Evolutionary conservation across 306 rosid genomes (phyloP), one percentile per base, ranked within the genome.

Genomic region (Cotoneaster glaucophyllus): DNA sequence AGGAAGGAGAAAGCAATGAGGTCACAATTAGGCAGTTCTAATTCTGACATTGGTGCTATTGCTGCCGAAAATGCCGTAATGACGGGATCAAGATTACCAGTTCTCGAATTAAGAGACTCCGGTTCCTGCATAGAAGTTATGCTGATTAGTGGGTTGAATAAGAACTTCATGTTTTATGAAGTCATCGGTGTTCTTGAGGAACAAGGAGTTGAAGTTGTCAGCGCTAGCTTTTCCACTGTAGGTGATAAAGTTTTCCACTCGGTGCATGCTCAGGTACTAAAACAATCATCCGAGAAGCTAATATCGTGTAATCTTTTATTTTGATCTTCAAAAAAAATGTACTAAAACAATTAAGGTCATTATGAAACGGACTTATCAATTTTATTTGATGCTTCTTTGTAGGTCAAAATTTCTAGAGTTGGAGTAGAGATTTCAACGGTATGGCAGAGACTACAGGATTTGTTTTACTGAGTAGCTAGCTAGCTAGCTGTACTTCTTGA

Each of bases 121-220:
- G 92, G 85, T 41, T 84, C 90, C 1, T 6, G 39, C 77, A 87
- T 90, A 8, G 86, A 90, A 76, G 87, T 92, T 69, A 56, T 78
- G 81, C 22, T 92, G 68, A 84, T 92, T 21, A 82, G 85, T 79
- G 86, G 89, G 4, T 8, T 84, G 70, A 74, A 80, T 39, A 86
- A 81, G 82, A 86, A 72, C 74, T 83, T 90, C 84, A 84, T 83
- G 93, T 45, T 90, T 3, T 70, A 76, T 64, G 86, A 90, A 81
- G 79, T 90, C 2, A 87, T 90, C 18, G 58, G 73, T 64, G 75
- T 90, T 34, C 82, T 92, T 11, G 81, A 92, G 61, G 86, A 92
- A 83, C 93, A 92, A 85, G 96, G 93, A 25, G 93, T 90, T 7
- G 84, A 90, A 67, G 97, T 88, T 48, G 85, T 92, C 8, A 82